phyloP scores from a whole-genome alignment of 164 flowering plant genomes.

The Magnolia officinalis region DNA sequence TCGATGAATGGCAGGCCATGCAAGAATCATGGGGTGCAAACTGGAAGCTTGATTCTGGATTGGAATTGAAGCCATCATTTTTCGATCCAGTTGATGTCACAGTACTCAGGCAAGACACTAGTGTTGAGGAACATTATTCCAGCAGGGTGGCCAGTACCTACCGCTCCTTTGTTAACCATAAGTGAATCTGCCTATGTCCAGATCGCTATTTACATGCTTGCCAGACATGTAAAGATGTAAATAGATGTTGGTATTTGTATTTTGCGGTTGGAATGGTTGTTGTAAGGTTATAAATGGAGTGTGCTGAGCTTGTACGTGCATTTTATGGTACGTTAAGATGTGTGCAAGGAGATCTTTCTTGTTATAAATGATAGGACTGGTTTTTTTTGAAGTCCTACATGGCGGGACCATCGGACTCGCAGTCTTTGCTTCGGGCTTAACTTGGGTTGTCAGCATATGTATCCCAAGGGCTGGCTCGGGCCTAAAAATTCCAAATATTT shows the following conservation, averaged over 20 bases:
- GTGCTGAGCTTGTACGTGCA: no score
- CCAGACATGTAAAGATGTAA: not conserved
- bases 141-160: constrained; percentile 52
- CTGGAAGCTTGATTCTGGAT: constrained; percentile 45
- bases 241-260: not conserved
- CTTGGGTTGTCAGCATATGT: no score
- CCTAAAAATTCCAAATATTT: no score
- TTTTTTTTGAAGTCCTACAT: no score
- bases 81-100: constrained; percentile 38
- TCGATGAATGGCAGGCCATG: constrained; percentile 37
- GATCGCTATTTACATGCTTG: not conserved
- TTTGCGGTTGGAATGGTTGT: not conserved
- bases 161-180: constrained; percentile 48
- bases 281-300: no score
- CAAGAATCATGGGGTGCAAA: constrained; percentile 66
- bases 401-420: no score
- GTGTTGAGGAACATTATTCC: constrained; percentile 66
- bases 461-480: no score
- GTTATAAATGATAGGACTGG: no score
- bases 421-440: no score
- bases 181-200: not conserved
- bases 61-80: constrained; percentile 38
- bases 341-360: no score
- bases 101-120: constrained; percentile 31
- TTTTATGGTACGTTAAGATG: no score